Evolutionary conservation across 2,329 filamentous ascomycete species (phyloP), one percentile per base, ranked within the genome.

Genomic region (Fusarium circinatum): DNA sequence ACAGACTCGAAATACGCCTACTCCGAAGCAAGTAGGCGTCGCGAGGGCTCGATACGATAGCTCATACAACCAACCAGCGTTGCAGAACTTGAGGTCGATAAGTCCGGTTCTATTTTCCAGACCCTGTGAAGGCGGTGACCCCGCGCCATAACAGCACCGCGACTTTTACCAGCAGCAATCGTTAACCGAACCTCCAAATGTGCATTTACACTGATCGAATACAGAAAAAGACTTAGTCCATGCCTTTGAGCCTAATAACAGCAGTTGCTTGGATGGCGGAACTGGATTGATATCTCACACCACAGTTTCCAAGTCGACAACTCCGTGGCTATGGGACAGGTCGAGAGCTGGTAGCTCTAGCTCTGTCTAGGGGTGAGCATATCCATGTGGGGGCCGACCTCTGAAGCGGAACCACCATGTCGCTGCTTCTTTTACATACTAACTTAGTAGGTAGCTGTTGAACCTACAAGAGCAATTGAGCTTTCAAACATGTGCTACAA

Each of bases 91-190:
- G 60, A 78, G 69, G 73, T 70, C 62, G 56, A 78, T 78, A 78
- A 78, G 68, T 78, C 76, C 74, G 76, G 77, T 42, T 78, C 77
- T 78, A 78, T 79, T 77, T 56, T 75, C 57, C 41, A 66, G 57
- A 71, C 60, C 61, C 51, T 72, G 28, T 55, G 44, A 79, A 76
- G 78, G 77, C 78, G 78, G 78, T 79, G 78, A 79, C 78, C 78
- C 77, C 78, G 78, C 77, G 74, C 70, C 68, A 66, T 60, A 66
- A 67, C 68, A 45, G 34, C 57, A 45, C 61, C 38, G 56, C 36
- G 47, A 70, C 61, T 51, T 52, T 63, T 58, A 67, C 70, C 62
- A 59, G 56, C 45, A 41, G 39, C 58, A 71, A 72, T 68, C 59
- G 55, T 41, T 44, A 28, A 62, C 36, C 48, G 48, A 47, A 64